Evolutionary conservation across 2,329 filamentous ascomycete species (phyloP).

Genomic region (Fusarium camptoceras): DNA sequence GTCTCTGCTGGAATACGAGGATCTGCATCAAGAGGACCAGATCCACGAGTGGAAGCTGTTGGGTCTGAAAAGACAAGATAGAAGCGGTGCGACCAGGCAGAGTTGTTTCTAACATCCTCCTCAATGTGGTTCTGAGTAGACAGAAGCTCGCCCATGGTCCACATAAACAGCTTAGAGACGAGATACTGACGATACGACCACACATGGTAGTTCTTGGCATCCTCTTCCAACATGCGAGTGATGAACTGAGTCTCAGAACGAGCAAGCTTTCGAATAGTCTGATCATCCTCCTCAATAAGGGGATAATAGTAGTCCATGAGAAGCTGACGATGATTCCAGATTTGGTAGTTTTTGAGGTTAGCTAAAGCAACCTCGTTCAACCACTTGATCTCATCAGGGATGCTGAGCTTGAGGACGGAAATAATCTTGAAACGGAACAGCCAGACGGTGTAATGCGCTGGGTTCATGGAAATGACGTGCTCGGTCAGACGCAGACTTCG

Average conservation of each 20-base stretch:
- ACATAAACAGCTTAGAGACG: conserved; percentile 75
- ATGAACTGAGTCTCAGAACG: conserved; percentile 81
- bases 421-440: conserved; percentile 89
- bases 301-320: conserved; percentile 69
- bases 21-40: conserved; percentile 64
- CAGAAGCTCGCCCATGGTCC: conserved; percentile 75
- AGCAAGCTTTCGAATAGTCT: conserved; percentile 68
- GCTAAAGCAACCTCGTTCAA: conserved; percentile 84
- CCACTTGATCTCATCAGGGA: conserved; percentile 83
- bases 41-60: conserved; percentile 58
- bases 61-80: conserved; percentile 85
- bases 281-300: conserved; percentile 67
- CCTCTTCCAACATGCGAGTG: conserved; percentile 80
- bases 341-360: conserved; percentile 98
- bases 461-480: conserved; percentile 91
- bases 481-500: conserved; percentile 85
- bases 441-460: conserved; percentile 99
- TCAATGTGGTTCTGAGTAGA: conserved; percentile 79
- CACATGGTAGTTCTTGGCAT: conserved; percentile 98
- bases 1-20: conserved; percentile 69
- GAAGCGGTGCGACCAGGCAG: conserved; percentile 97
- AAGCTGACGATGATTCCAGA: conserved; percentile 84
- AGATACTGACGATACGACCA: conserved; percentile 92
- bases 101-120: conserved; percentile 92
- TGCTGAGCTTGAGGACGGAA: conserved; percentile 71